phyloP scores from a whole-genome alignment of 441 rosid genomes.

The Mallotus japonicus region DNA sequence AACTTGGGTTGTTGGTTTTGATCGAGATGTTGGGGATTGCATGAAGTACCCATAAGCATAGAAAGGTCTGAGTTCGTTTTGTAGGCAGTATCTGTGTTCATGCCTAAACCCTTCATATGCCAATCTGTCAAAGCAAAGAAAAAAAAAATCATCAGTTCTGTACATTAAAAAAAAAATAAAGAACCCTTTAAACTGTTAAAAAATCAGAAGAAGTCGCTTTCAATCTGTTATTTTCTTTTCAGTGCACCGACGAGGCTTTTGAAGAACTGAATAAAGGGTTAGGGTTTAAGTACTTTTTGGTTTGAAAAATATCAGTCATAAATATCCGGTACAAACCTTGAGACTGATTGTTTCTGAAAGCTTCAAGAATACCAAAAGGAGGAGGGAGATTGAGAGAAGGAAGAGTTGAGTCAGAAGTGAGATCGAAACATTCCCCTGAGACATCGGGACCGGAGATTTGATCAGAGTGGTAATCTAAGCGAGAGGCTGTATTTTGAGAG shows the following conservation, averaged over 20 bases:
- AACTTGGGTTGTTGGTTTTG: constrained; percentile 60
- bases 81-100: constrained; percentile 31
- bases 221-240: neutral
- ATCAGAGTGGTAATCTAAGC: constrained; percentile 45
- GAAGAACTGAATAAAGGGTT: neutral
- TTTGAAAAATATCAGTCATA: constrained; percentile 16
- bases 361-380: constrained; percentile 57
- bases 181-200: neutral
- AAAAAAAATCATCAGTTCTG: neutral
- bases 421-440: constrained; percentile 51
- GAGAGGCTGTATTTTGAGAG: constrained; percentile 38
- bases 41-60: constrained; percentile 47
- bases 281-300: constrained; percentile 26
- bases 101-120: constrained; percentile 48
- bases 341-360: constrained; percentile 55
- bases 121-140: constrained; percentile 45
- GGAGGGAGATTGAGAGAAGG: constrained; percentile 40
- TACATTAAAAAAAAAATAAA: neutral
- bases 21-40: constrained; percentile 41
- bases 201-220: neutral
- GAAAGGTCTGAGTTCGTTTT: constrained; percentile 27
- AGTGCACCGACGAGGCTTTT: neutral
- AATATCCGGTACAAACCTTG: constrained; percentile 41
- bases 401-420: constrained; percentile 38
- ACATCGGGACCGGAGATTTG: constrained; percentile 36